Percentiles rank a stretch among this genome's conserved stretches.
Evolutionary conservation across 495 filamentous ascomycete genomes (phyloP).

Genomic region (Aspergillus cavernicola): DNA sequence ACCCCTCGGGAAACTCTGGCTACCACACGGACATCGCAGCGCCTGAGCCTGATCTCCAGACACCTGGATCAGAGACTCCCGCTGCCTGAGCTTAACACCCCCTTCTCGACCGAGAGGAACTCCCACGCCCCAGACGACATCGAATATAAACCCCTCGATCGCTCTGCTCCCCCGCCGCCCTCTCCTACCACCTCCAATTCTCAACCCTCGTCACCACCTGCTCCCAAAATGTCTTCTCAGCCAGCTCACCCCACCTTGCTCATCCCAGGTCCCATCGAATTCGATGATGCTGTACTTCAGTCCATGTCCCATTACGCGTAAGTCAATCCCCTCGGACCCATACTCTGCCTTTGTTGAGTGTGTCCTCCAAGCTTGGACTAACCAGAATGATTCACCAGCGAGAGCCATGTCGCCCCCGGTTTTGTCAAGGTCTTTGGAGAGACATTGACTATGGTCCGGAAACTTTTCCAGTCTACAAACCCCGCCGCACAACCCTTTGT

Average conservation of each 20-base stretch:
- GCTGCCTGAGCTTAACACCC: conserved; percentile 60
- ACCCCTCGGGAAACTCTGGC: conserved; percentile 50
- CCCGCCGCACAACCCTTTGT: conserved; percentile 85
- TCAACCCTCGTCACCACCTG: background rate
- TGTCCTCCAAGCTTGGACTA: background rate
- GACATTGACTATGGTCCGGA: conserved; percentile 78
- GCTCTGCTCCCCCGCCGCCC: conserved; percentile 27
- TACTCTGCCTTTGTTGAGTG: background rate
- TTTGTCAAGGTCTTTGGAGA: conserved; percentile 93
- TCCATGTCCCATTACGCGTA: conserved; percentile 97
- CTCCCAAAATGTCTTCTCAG: conserved; percentile 71
- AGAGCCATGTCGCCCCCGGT: conserved; percentile 83
- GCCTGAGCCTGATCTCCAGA: conserved; percentile 75
- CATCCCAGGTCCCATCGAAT: conserved; percentile 97
- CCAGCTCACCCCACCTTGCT: conserved; percentile 76
- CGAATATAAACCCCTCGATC: conserved; percentile 51
- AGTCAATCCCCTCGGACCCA: conserved; percentile 24
- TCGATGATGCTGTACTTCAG: conserved; percentile 93
- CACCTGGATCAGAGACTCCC: conserved; percentile 65
- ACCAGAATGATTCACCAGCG: conserved; percentile 59
- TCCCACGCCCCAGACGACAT: conserved; percentile 53
- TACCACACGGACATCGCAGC: conserved; percentile 55
- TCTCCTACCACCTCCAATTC: conserved; percentile 13
- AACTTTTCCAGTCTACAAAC: conserved; percentile 85
- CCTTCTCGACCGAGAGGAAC: conserved; percentile 62